A percentile compares a stretch with the other conserved stretches of the same genome.
These are phyloP conservation scores for Lasiodiplodia sp. DNA, from an alignment of 2,329 filamentous ascomycete species.

Conservation along the genomic window DNA sequence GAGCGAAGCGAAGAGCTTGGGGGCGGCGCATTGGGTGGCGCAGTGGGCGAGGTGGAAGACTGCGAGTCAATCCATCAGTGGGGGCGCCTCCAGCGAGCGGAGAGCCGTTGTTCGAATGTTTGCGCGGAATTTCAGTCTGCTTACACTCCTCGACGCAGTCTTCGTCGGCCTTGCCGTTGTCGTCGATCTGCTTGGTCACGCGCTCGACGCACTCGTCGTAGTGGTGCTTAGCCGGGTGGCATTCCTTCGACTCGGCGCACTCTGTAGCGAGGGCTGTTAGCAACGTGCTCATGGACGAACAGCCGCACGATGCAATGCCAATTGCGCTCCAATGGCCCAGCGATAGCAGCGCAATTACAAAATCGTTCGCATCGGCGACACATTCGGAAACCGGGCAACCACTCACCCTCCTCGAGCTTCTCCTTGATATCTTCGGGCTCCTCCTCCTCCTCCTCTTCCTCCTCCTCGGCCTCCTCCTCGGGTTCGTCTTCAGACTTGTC, in stretches of 20 bases:
- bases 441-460: conserved; percentile 82
- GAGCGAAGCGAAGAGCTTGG: conserved; percentile 91
- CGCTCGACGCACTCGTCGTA: conserved; percentile 98
- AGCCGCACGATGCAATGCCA: not conserved
- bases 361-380: not conserved
- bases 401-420: conserved; percentile 89
- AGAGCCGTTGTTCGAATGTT: not conserved
- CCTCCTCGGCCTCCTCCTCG: conserved; percentile 71
- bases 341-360: conserved; percentile 3
- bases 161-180: conserved; percentile 79
- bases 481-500: conserved; percentile 59
- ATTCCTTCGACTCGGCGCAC: conserved; percentile 86
- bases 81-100: conserved; percentile 3
- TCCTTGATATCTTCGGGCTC: conserved; percentile 88
- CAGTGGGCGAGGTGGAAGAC: conserved; percentile 99
- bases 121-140: conserved; percentile 49
- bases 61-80: conserved; percentile 49
- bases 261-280: conserved; percentile 62
- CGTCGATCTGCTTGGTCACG: conserved; percentile 73
- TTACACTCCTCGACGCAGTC: conserved; percentile 99
- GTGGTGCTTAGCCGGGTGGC: conserved; percentile 92
- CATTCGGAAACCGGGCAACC: not conserved
- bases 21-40: conserved; percentile 88
- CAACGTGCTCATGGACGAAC: not conserved
- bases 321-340: conserved; percentile 9